Evolutionary conservation across 2,329 filamentous ascomycete species (phyloP).

Genomic region (Remersonia thermophila): DNA sequence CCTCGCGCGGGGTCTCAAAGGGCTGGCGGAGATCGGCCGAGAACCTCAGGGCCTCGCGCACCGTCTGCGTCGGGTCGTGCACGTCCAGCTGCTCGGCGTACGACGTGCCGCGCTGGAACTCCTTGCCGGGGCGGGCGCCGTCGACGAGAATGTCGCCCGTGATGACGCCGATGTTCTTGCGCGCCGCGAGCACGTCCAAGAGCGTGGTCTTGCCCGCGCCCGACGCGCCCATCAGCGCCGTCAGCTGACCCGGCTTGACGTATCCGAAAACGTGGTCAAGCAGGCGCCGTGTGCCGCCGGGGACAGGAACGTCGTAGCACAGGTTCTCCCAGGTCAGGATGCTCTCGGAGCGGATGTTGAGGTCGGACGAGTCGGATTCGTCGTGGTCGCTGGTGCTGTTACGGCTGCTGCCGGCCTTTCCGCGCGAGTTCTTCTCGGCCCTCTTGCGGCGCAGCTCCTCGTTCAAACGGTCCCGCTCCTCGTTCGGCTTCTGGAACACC

Average conservation of each 20-base stretch:
- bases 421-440: conserved; percentile 33
- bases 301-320: conserved; percentile 59
- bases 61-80: conserved; percentile 49
- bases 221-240: conserved; percentile 69
- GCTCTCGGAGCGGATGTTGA: conserved; percentile 47
- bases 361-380: conserved; percentile 33
- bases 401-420: conserved; percentile 26
- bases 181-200: conserved; percentile 57
- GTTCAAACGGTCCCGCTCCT: conserved; percentile 55
- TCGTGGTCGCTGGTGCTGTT: conserved; percentile 15
- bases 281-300: conserved; percentile 42
- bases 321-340: conserved; percentile 81
- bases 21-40: conserved; percentile 49
- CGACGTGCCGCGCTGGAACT: conserved; percentile 49
- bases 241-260: conserved; percentile 64
- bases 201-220: conserved; percentile 84
- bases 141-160: conserved; percentile 45
- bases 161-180: conserved; percentile 51
- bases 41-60: conserved; percentile 51
- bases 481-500: conserved; percentile 59
- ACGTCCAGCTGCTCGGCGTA: conserved; percentile 53
- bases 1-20: conserved; percentile 36
- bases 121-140: conserved; percentile 41
- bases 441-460: conserved; percentile 47
- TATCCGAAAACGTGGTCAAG: conserved; percentile 51